Base-by-base conservation (phyloP, 2,329 filamentous ascomycete genomes). In the Emmonsiellopsis sp. region DNA sequence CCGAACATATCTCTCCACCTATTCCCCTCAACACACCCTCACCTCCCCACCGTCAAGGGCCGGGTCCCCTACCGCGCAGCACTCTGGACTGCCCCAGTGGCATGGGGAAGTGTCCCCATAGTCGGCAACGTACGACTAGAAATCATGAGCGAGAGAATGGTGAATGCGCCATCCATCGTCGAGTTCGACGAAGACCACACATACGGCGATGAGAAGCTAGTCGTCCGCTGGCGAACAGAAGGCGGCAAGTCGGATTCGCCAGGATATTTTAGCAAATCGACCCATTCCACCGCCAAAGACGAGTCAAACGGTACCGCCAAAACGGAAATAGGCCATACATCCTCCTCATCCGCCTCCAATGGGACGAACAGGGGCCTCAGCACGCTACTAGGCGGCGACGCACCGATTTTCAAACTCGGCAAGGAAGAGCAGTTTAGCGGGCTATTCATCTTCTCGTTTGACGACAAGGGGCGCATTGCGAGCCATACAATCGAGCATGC, bases 401-500 rank as follows among this genome's bases (percentile, higher is more conserved):
- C 77, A 60, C 70, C 70, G 2, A 73, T 76, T 26, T 73, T 75
- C 61, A 70, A 71, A 32, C 59, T 73, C 5, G 79, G 81, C 53
- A 79, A 81, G 49, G 80, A 81, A 56, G 85, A 87, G 63, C 86
- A 91, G 64, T 97, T 97, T 62, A 88, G 84, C 1, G 93, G 93
- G 0, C 71, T 97, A 9, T 98, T 97, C 70, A 85, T 95, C 55
- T 98, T 98, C 68, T 89, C 95, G 59, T 98, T 98, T 67, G 93
- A 97, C 65, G 78, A 83, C 46, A 81, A 95, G 62, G 93, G 93
- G 1, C 79, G 89, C 58, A 83, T 98, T 37, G 72, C 87, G 47
- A 89, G 83, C 61, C 93, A 97, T 69, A 95, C 89, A 0, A 97
- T 98, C 63, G 93, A 98, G 72, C 88, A 95, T 71, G 87, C 88